These are phyloP conservation scores for Vitis amurensis DNA, from an alignment of 164 flowering plant genomes.

Conservation along the genomic window DNA sequence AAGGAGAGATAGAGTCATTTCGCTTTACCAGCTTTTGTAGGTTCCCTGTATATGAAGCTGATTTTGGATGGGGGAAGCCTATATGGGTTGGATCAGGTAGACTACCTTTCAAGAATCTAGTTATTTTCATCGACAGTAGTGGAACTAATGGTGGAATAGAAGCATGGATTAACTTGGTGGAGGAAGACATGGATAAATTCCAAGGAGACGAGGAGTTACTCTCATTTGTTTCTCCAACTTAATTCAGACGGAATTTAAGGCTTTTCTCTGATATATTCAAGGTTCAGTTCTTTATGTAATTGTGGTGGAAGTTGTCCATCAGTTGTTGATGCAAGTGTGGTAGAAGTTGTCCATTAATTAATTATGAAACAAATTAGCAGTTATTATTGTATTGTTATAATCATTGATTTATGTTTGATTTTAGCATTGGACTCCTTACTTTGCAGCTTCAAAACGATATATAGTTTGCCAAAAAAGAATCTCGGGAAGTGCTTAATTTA, in stretches of 20 bases:
- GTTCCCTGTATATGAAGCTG: constrained; percentile 34
- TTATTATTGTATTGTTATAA: too few species aligned
- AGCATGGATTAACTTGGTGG: constrained; percentile 19
- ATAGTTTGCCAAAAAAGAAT: too few species aligned
- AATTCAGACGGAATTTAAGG: too few species aligned
- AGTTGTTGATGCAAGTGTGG: neutral
- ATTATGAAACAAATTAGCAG: too few species aligned
- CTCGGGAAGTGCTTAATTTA: too few species aligned
- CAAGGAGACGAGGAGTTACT: constrained; percentile 15
- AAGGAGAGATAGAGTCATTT: neutral
- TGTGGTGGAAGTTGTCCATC: too few species aligned
- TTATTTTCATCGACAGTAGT: neutral
- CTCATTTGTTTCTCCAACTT: neutral
- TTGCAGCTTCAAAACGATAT: too few species aligned
- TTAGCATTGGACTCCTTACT: too few species aligned
- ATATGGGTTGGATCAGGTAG: constrained; percentile 4
- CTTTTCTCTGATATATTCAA: too few species aligned
- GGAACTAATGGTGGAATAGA: constrained; percentile 24
- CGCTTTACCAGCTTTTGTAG: constrained; percentile 26
- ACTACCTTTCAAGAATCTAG: neutral
- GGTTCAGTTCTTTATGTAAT: too few species aligned
- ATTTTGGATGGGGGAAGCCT: constrained; percentile 48
- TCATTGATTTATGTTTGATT: too few species aligned
- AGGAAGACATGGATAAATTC: constrained; percentile 24
- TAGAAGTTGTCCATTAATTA: too few species aligned